Conservation (phyloP, 352 stramenopile genomes). For the Globisporangium ultimum region DNA sequence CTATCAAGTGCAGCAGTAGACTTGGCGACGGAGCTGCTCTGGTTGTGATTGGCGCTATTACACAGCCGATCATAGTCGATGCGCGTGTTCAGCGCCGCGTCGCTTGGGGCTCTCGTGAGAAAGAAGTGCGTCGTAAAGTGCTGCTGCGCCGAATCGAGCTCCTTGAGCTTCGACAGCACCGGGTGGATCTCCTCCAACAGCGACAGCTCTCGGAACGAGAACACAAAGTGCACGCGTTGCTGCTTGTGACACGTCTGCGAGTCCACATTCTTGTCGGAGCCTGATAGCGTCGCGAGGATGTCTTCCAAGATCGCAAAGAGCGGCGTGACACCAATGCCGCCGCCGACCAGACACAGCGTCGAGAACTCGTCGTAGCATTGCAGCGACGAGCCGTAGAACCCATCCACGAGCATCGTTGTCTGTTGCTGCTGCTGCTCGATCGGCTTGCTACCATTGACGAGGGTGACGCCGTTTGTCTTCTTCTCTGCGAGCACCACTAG, state of each 20-base stretch:
- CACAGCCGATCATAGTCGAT: conserved; percentile 24
- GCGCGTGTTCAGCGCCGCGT: conserved; percentile 12
- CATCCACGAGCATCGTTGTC: conserved; percentile 49
- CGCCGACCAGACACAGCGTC: conserved; percentile 41
- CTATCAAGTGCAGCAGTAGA: too few species aligned
- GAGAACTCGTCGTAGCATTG: conserved; percentile 40
- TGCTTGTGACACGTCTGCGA: not conserved
- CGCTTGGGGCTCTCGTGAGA: conserved; percentile 27
- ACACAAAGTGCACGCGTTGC: conserved; percentile 35
- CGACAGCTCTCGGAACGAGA: conserved; percentile 40
- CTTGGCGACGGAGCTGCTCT: too few species aligned
- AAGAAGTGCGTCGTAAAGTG: conserved; percentile 27
- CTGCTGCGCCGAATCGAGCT: conserved; percentile 6
- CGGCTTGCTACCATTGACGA: too few species aligned
- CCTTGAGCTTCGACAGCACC: conserved; percentile 19
- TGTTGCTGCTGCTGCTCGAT: conserved; percentile 14
- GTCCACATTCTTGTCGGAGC: not conserved
- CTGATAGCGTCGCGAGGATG: conserved; percentile 18
- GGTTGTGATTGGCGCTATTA: not conserved
- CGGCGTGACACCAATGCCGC: conserved; percentile 48
- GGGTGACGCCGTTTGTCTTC: too few species aligned
- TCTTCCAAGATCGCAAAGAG: conserved; percentile 55
- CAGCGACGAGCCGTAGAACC: conserved; percentile 49
- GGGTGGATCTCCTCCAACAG: conserved; percentile 41
- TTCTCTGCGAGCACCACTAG: conserved; percentile 28